These are phyloP conservation scores for Blumeria graminis DNA, from an alignment of 2,329 filamentous ascomycete genomes.

Conservation along the genomic window DNA sequence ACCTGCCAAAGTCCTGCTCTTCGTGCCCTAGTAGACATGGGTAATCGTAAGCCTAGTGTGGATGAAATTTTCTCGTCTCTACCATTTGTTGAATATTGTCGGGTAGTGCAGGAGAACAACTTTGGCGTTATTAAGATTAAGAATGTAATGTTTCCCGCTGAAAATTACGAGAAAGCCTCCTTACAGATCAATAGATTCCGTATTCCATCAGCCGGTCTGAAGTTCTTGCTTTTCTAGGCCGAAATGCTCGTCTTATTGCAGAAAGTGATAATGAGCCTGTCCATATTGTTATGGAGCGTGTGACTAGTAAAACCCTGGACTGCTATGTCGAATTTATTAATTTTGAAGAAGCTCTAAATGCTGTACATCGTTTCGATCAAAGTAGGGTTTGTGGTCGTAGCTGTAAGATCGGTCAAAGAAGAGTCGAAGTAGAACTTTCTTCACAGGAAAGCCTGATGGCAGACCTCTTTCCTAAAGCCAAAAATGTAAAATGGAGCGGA, in stretches of 20 bases:
- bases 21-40: not conserved
- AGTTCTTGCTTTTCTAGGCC: slow-evolving; percentile 32
- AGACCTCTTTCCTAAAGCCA: slow-evolving; percentile 34
- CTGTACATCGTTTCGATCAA: slow-evolving; percentile 24
- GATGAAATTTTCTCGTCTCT: slow-evolving; percentile 14
- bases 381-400: slow-evolving; percentile 17
- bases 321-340: slow-evolving; percentile 33
- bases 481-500: slow-evolving; percentile 30
- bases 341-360: slow-evolving; percentile 26
- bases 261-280: slow-evolving; percentile 28
- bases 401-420: slow-evolving; percentile 29
- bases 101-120: slow-evolving; percentile 9
- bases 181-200: slow-evolving; percentile 23
- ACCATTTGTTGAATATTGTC: slow-evolving; percentile 16
- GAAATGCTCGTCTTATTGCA: slow-evolving; percentile 28
- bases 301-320: slow-evolving; percentile 36
- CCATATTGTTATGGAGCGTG: slow-evolving; percentile 41
- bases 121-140: slow-evolving; percentile 17
- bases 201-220: slow-evolving; percentile 28
- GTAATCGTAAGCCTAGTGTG: slow-evolving; percentile 9
- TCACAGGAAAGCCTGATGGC: slow-evolving; percentile 30
- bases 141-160: slow-evolving; percentile 13
- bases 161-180: not conserved
- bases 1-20: not conserved
- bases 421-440: slow-evolving; percentile 31